Percentiles rank a stretch among this genome's conserved stretches.
phyloP scores from a whole-genome alignment of 257 asterid genomes.

The Cynanchum wilfordii region DNA sequence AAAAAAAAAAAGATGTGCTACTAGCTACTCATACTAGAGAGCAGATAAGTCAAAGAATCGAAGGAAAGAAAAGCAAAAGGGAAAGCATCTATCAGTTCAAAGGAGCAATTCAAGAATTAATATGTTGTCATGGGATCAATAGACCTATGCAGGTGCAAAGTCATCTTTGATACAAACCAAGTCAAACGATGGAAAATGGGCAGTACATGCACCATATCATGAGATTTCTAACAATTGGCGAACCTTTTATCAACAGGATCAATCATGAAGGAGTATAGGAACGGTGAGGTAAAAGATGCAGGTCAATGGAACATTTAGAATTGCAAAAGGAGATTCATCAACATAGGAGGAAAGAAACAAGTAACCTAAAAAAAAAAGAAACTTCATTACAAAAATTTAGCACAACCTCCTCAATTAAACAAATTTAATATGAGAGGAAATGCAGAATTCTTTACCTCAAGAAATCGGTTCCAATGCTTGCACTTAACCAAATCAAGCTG shows the following conservation, averaged over 20 bases:
- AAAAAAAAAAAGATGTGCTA: too few relatives aligned
- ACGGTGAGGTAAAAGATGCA: not conserved
- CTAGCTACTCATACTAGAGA: not conserved
- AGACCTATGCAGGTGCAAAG: not conserved
- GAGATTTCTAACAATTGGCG: not conserved
- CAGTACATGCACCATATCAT: not conserved
- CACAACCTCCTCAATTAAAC: not conserved
- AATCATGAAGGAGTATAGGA: not conserved
- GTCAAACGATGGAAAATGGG: not conserved
- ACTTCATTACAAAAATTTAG: not conserved
- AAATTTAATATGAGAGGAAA: not conserved
- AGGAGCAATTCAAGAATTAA: not conserved
- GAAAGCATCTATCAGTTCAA: not conserved
- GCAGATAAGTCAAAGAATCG: not conserved
- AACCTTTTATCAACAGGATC: not conserved
- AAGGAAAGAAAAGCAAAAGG: not conserved
- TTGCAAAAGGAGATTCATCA: not conserved
- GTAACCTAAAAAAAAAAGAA: not conserved
- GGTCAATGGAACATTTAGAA: not conserved
- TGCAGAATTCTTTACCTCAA: constrained; percentile 54
- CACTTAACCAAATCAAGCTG: constrained; percentile 78
- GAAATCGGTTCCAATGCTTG: constrained; percentile 87
- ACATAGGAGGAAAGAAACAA: not conserved
- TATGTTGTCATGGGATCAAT: not conserved
- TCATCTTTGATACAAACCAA: not conserved